These are phyloP conservation scores for Phylloporus sp. DNA, from an alignment of 768 basidiomycete species.

Conservation along the genomic window DNA sequence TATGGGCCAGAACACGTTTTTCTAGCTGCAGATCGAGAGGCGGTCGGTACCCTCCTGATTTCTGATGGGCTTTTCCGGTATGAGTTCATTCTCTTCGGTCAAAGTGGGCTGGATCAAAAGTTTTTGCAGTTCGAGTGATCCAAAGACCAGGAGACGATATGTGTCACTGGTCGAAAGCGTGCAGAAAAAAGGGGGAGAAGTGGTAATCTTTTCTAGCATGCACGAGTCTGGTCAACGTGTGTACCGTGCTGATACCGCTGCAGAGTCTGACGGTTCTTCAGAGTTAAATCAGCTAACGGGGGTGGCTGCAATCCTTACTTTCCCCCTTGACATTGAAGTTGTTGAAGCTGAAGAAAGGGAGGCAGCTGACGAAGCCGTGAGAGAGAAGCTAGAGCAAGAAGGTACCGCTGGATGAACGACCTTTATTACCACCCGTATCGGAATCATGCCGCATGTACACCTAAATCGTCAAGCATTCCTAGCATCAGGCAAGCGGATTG, in stretches of 20 bases:
- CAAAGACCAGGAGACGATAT: slow-evolving; percentile 71
- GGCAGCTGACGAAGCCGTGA: slow-evolving; percentile 45
- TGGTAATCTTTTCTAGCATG: slow-evolving; percentile 98
- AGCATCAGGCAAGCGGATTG: not conserved
- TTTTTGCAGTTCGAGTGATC: slow-evolving; percentile 67
- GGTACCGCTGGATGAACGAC: slow-evolving; percentile 4
- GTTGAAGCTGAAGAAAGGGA: slow-evolving; percentile 90
- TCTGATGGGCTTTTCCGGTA: slow-evolving; percentile 93
- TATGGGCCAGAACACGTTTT: slow-evolving; percentile 94
- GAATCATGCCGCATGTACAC: not conserved
- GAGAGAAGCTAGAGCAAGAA: slow-evolving; percentile 10
- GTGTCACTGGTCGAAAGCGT: slow-evolving; percentile 88
- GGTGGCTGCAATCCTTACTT: slow-evolving; percentile 92
- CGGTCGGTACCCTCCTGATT: slow-evolving; percentile 89
- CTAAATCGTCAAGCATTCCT: not conserved
- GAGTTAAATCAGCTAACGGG: slow-evolving; percentile 96
- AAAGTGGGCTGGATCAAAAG: not conserved
- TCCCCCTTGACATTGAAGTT: slow-evolving; percentile 91
- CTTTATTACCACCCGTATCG: not conserved
- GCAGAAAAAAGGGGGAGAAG: slow-evolving; percentile 83
- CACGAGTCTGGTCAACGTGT: slow-evolving; percentile 97
- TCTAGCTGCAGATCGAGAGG: slow-evolving; percentile 88
- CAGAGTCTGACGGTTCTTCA: slow-evolving; percentile 28
- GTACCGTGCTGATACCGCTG: slow-evolving; percentile 26
- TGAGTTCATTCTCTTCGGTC: slow-evolving; percentile 14